Conservation (phyloP, 2,329 filamentous ascomycete species). For the Colletotrichum sp. region DNA sequence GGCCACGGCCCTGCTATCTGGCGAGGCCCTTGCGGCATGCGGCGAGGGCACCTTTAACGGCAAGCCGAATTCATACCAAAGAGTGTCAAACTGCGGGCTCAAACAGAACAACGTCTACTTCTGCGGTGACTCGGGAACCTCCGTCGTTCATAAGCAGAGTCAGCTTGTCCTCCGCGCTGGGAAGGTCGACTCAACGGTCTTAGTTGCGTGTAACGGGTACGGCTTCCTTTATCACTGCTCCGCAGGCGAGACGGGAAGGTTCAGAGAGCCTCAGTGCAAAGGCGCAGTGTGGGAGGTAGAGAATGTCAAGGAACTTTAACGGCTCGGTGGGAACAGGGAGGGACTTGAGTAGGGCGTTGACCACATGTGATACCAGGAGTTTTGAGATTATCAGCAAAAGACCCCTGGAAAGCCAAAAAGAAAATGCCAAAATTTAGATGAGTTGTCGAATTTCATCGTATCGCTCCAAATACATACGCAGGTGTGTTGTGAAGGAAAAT, state of each 20-base stretch:
- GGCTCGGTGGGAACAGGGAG: neutral
- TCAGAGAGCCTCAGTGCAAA: neutral
- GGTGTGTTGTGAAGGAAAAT: fast-evolving
- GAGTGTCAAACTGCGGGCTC: neutral
- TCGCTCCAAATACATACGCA: fast-evolving
- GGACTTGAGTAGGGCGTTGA: neutral
- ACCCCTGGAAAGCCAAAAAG: neutral
- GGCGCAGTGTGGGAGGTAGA: neutral
- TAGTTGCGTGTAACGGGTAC: neutral
- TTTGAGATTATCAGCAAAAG: neutral
- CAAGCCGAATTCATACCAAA: neutral
- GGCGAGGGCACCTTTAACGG: neutral
- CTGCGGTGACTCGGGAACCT: neutral
- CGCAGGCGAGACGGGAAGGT: neutral
- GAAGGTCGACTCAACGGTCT: neutral
- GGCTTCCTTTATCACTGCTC: neutral
- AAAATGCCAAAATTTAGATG: too few relatives aligned
- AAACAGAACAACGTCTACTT: neutral
- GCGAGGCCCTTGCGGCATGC: neutral
- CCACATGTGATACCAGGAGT: fast-evolving
- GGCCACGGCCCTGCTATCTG: neutral
- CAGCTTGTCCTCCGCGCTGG: neutral
- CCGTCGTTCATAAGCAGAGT: neutral
- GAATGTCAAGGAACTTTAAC: neutral
- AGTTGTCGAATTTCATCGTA: too few relatives aligned